These are phyloP conservation scores for Eucalyptus paniculata DNA, from an alignment of 345 rosid species.

Conservation along the genomic window DNA sequence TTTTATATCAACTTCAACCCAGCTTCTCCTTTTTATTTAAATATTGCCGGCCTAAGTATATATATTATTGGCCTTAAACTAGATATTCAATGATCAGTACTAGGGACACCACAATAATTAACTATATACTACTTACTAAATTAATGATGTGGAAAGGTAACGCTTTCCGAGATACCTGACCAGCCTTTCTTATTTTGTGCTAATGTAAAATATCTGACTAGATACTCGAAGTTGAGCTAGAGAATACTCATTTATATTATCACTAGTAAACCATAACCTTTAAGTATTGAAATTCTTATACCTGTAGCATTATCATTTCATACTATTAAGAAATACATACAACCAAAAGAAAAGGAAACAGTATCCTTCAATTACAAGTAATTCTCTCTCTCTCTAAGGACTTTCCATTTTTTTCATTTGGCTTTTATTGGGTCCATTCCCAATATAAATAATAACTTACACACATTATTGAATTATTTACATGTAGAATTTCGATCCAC, in stretches of 20 bases:
- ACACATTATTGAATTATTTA: not conserved
- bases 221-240: not conserved
- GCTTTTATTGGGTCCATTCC: not conserved
- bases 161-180: not conserved
- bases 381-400: not conserved
- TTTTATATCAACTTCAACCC: not conserved
- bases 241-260: not conserved
- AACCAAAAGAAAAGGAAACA: not conserved
- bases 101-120: not conserved
- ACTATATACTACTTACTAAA: not conserved
- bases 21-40: not conserved
- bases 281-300: not conserved
- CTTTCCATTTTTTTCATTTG: not conserved
- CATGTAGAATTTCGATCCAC: not conserved
- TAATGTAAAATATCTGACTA: not conserved
- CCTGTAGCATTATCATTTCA: not conserved
- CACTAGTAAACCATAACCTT: not conserved
- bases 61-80: not conserved
- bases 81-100: not conserved
- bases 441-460: not conserved
- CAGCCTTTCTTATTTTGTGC: not conserved
- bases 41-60: not conserved
- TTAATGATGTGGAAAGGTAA: not conserved
- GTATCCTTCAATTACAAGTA: not conserved
- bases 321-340: not conserved